phyloP scores from a whole-genome alignment of 768 basidiomycete genomes.

The Panaeolus papilionaceus region DNA sequence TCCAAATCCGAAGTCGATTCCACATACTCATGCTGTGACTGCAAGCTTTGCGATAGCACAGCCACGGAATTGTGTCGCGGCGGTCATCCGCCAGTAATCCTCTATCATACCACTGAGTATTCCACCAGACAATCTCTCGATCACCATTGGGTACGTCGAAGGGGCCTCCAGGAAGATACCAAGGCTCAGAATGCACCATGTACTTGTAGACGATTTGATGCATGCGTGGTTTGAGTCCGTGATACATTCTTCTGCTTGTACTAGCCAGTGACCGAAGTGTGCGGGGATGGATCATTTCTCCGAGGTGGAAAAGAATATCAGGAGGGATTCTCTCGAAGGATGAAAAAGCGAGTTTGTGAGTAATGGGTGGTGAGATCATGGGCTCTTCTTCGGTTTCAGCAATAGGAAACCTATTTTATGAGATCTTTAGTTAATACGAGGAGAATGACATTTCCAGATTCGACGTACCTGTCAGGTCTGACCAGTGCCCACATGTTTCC shows the following conservation, averaged over 20 bases:
- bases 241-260: background rate
- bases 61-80: background rate
- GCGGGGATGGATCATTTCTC: too few relatives aligned
- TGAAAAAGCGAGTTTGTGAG: too few relatives aligned
- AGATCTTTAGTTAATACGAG: background rate
- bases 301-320: too few relatives aligned
- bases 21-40: slow-evolving; percentile 21
- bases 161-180: slow-evolving; percentile 5
- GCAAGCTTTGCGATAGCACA: slow-evolving; percentile 11
- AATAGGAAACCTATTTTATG: background rate
- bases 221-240: background rate
- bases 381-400: background rate
- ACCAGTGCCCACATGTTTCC: slow-evolving; percentile 7
- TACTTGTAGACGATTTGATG: background rate
- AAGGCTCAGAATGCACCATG: background rate
- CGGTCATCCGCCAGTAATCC: background rate
- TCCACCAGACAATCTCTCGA: background rate
- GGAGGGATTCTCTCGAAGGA: too few relatives aligned
- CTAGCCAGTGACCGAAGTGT: too few relatives aligned
- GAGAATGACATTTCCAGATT: too few relatives aligned
- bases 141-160: background rate
- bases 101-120: background rate
- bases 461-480: slow-evolving; percentile 1
- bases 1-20: slow-evolving; percentile 24
- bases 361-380: too few relatives aligned